Percentiles rank a stretch among this genome's conserved stretches.
Conservation (phyloP, 208 protist genomes). For the Leishmania guyanensis region DNA sequence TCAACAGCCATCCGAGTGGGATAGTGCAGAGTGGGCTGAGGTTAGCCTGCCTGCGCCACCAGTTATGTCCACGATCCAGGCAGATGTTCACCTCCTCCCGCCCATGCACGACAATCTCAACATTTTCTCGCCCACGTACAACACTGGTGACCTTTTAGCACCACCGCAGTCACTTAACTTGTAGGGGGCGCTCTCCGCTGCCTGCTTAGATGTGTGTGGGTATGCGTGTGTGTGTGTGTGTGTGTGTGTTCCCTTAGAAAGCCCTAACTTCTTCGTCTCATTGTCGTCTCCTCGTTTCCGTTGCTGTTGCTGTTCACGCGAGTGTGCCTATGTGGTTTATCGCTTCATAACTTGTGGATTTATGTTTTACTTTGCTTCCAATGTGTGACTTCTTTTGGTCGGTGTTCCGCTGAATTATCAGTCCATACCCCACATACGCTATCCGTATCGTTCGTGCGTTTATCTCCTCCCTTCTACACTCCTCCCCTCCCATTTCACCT, state of each 20-base stretch:
- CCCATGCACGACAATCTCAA: constrained; percentile 24
- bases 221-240: not conserved
- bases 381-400: not conserved
- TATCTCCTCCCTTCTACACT: not conserved
- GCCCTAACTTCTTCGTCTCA: not conserved
- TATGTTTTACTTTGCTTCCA: not conserved
- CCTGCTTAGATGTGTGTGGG: not conserved
- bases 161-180: constrained; percentile 40
- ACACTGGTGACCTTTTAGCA: constrained; percentile 36
- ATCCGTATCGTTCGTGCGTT: not conserved
- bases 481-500: not conserved
- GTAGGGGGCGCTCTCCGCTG: not conserved
- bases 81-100: not conserved
- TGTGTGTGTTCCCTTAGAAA: not conserved
- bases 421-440: not conserved
- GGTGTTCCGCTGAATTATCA: not conserved
- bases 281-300: not conserved
- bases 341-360: not conserved
- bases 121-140: constrained; percentile 62
- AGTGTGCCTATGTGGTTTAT: not conserved
- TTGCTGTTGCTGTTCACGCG: not conserved
- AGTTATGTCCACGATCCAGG: not conserved
- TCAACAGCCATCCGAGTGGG: constrained; percentile 22
- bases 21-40: constrained; percentile 17
- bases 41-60: constrained; percentile 2